Conservation (phyloP, 1,139 yeast genomes). For the Kodamaea ohmeri region DNA sequence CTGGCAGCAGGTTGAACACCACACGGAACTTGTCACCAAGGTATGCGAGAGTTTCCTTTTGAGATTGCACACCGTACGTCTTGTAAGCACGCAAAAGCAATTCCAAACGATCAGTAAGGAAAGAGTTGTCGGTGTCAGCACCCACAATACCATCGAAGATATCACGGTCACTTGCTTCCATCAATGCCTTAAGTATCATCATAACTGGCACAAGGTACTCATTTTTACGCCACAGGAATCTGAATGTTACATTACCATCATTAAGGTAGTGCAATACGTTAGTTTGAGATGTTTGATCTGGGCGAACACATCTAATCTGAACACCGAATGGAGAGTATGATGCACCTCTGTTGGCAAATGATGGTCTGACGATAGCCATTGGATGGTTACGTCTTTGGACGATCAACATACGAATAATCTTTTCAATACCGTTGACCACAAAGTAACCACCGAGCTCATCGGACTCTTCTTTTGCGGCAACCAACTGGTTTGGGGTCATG, state of each 20-base stretch:
- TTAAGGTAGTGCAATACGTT: slow-evolving; percentile 91
- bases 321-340: slow-evolving; percentile 87
- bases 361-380: slow-evolving; percentile 94
- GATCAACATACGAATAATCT: slow-evolving; percentile 92
- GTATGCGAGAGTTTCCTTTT: slow-evolving; percentile 86
- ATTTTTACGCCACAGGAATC: slow-evolving; percentile 96
- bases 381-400: slow-evolving; percentile 98
- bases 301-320: slow-evolving; percentile 90
- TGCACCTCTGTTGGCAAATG: slow-evolving; percentile 92
- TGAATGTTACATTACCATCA: slow-evolving; percentile 94
- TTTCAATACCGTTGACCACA: slow-evolving; percentile 94
- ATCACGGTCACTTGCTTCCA: slow-evolving; percentile 90
- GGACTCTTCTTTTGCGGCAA: slow-evolving; percentile 78
- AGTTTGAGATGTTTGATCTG: slow-evolving; percentile 96
- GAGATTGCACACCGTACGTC: slow-evolving; percentile 70
- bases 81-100: slow-evolving; percentile 85
- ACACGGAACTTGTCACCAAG: slow-evolving; percentile 95
- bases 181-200: slow-evolving; percentile 86
- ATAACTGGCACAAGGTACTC: slow-evolving; percentile 92
- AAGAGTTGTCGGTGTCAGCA: slow-evolving; percentile 79
- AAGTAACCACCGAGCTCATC: slow-evolving; percentile 98
- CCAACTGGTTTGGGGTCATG: slow-evolving; percentile 78
- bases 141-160: slow-evolving; percentile 96
- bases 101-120: slow-evolving; percentile 97
- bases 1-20: slow-evolving; percentile 86